Conservation (phyloP, 306 rosid species). For the Potentilla sterilis region DNA sequence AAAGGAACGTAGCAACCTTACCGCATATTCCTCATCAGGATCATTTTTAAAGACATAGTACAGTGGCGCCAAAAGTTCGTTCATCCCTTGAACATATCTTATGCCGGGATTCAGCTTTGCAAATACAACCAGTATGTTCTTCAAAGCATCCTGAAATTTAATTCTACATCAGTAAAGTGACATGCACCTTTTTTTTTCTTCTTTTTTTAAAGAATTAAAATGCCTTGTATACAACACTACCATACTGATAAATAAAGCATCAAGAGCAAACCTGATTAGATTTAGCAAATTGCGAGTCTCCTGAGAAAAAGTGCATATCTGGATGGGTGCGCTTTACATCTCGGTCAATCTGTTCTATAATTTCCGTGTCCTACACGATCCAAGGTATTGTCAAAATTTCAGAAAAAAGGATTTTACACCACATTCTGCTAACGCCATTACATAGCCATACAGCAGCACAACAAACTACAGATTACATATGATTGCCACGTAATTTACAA, state of each 20-base stretch:
- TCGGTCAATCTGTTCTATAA: conserved; percentile 95
- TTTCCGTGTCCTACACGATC: conserved; percentile 80
- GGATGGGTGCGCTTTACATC: conserved; percentile 99
- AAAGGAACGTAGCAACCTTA: conserved; percentile 38
- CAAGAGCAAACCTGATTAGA: conserved; percentile 67
- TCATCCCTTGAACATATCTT: conserved; percentile 99
- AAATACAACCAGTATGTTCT: conserved; percentile 75
- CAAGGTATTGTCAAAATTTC: conserved; percentile 26
- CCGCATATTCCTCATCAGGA: conserved; percentile 83
- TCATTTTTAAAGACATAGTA: conserved; percentile 85
- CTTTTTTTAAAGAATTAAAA: not conserved
- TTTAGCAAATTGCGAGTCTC: conserved; percentile 83
- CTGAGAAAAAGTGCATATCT: conserved; percentile 91
- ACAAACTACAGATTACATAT: not conserved
- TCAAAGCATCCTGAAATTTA: conserved; percentile 82
- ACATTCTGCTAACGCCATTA: not conserved
- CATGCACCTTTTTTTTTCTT: not conserved
- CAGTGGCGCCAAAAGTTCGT: conserved; percentile 92
- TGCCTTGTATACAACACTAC: conserved; percentile 10
- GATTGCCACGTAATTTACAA: not conserved
- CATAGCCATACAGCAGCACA: not conserved
- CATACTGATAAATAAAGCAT: conserved; percentile 13
- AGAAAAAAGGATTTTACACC: not conserved
- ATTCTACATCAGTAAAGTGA: conserved; percentile 15
- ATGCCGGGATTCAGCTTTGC: conserved; percentile 97